A percentile compares a stretch with the other conserved stretches of the same genome.
phyloP scores from a whole-genome alignment of 1,139 yeast genomes.

The Suhomyces terraborum region DNA sequence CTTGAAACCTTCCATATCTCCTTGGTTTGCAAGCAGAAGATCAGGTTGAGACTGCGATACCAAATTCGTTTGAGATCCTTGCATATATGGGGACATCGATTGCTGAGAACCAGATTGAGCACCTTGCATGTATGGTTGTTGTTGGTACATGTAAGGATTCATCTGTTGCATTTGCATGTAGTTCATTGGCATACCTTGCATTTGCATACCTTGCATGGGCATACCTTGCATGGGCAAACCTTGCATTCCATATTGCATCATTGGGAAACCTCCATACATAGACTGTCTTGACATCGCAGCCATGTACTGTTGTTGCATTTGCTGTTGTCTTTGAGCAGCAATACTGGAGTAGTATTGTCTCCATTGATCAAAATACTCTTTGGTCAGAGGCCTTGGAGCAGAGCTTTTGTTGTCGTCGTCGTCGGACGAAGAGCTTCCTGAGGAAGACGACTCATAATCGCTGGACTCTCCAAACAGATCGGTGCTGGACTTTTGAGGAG shows the following conservation, averaged over 20 bases:
- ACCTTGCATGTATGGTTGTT: conserved; percentile 10
- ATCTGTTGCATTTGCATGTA: conserved; percentile 17
- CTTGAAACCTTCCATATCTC: conserved; percentile 1
- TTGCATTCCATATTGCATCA: conserved; percentile 13
- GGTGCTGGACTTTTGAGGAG: not conserved
- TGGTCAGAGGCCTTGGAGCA: conserved; percentile 18
- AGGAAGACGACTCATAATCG: conserved; percentile 17
- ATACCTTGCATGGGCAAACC: conserved; percentile 7
- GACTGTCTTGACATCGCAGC: conserved; percentile 17
- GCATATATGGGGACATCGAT: conserved; percentile 13
- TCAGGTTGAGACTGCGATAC: conserved; percentile 13
- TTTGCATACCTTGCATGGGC: conserved; percentile 11
- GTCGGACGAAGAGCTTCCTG: conserved; percentile 16
- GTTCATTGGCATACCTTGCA: conserved; percentile 12
- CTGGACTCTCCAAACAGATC: conserved; percentile 15
- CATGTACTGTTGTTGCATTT: conserved; percentile 16
- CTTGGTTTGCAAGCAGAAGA: conserved; percentile 4
- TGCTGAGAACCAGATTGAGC: conserved; percentile 8
- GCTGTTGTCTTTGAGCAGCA: conserved; percentile 29
- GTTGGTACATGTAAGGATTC: conserved; percentile 17
- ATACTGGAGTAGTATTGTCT: conserved; percentile 30
- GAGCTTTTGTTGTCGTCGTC: conserved; percentile 19
- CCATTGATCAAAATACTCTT: conserved; percentile 33
- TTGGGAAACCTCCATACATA: conserved; percentile 17
- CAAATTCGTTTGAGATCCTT: conserved; percentile 11